phyloP scores from a whole-genome alignment of 2,329 filamentous ascomycete genomes.

The Cladosporium sp. region DNA sequence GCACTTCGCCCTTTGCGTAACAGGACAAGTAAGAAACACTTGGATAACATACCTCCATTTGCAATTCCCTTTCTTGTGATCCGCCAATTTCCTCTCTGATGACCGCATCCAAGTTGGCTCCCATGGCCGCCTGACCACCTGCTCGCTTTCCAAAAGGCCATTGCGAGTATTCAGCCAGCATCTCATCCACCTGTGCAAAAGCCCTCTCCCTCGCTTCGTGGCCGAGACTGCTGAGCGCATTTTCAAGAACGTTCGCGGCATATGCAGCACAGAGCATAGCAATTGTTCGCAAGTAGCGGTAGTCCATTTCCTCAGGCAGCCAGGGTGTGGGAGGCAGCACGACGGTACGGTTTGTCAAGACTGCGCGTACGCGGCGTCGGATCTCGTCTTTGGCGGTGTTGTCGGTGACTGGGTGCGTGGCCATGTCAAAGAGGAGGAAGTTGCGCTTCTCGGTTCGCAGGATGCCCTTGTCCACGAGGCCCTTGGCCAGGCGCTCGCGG shows the following conservation, averaged over 20 bases:
- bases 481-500: conserved; percentile 93
- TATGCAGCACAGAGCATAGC: conserved; percentile 98
- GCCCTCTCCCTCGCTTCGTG: conserved; percentile 92
- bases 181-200: conserved; percentile 94
- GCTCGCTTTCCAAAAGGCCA: conserved; percentile 87
- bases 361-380: conserved; percentile 81
- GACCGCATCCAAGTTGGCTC: conserved; percentile 84
- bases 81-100: conserved; percentile 83
- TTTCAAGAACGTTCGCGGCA: conserved; percentile 95
- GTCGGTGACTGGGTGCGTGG: conserved; percentile 94
- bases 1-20: conserved; percentile 12
- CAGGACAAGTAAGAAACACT: conserved; percentile 1
- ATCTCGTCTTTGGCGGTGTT: conserved; percentile 98
- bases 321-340: conserved; percentile 83
- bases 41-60: conserved; percentile 69
- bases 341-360: conserved; percentile 90
- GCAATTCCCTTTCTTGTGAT: conserved; percentile 88
- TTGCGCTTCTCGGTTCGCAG: conserved; percentile 98
- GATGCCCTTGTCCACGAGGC: conserved; percentile 97
- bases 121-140: conserved; percentile 74
- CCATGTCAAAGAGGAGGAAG: conserved; percentile 99
- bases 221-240: conserved; percentile 87
- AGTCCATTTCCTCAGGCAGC: conserved; percentile 89
- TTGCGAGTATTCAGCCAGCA: conserved; percentile 93
- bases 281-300: conserved; percentile 86